Percentiles rank a stretch among this genome's conserved stretches.
These are phyloP conservation scores for Myrmaecium sp. DNA, from an alignment of 2,329 filamentous ascomycete genomes.

Conservation along the genomic window DNA sequence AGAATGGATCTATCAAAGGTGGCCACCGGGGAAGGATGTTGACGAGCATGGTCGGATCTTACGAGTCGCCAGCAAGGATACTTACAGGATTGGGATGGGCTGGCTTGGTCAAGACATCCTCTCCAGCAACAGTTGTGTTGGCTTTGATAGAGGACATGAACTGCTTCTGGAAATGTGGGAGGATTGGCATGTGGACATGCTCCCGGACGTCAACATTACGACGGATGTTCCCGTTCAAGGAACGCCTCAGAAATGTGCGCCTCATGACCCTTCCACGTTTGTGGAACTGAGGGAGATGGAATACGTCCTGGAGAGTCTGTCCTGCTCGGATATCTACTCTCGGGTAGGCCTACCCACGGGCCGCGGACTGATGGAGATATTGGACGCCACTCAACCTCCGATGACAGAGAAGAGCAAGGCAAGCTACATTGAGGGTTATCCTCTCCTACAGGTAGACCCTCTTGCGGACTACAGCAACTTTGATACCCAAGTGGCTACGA, in stretches of 20 bases:
- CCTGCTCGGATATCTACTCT: constrained; percentile 47
- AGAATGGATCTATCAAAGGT: constrained; percentile 73
- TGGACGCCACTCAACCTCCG: constrained; percentile 48
- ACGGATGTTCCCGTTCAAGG: constrained; percentile 1
- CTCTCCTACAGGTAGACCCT: constrained; percentile 36
- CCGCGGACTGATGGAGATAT: constrained; percentile 28
- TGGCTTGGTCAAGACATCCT: constrained; percentile 48
- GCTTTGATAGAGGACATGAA: constrained; percentile 40
- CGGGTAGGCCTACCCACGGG: constrained; percentile 27
- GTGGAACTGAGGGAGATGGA: constrained; percentile 33
- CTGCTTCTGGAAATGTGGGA: constrained; percentile 47
- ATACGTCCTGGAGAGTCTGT: constrained; percentile 41
- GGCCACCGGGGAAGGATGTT: constrained; percentile 53
- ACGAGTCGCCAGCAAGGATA: constrained; percentile 65
- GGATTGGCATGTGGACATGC: constrained; percentile 35
- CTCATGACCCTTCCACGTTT: no score
- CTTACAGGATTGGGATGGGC: constrained; percentile 66
- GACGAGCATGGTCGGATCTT: constrained; percentile 51
- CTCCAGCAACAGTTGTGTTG: constrained; percentile 18
- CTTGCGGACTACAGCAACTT: constrained; percentile 27
- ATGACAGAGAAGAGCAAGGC: constrained; percentile 35
- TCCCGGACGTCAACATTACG: constrained; percentile 2
- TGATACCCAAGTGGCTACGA: constrained; percentile 18
- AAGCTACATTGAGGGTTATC: constrained; percentile 37
- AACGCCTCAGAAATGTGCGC: no score